Evolutionary conservation across 2,329 filamentous ascomycete species (phyloP).

Genomic region (Sclerotinia trifoliorum): DNA sequence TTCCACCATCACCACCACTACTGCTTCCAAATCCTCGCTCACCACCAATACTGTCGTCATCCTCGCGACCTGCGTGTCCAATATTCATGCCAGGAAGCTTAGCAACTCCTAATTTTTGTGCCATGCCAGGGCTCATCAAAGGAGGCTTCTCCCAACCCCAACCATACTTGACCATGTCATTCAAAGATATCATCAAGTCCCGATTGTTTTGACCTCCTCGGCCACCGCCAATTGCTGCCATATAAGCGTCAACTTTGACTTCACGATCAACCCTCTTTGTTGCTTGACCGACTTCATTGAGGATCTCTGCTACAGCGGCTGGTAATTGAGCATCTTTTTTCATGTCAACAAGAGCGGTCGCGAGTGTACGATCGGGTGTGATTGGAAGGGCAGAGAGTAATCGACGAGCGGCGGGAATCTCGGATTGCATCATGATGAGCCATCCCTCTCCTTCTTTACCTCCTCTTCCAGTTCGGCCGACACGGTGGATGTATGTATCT

Average conservation of each 20-base stretch:
- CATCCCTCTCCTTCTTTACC: conserved; percentile 67
- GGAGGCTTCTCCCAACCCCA: conserved; percentile 41
- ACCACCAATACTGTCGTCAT: conserved; percentile 23
- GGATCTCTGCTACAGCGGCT: conserved; percentile 32
- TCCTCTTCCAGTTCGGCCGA: conserved; percentile 74
- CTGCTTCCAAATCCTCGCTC: conserved; percentile 10
- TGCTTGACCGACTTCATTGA: conserved; percentile 35
- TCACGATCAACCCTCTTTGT: conserved; percentile 35
- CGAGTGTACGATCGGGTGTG: conserved; percentile 31
- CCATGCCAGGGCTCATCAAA: conserved; percentile 26
- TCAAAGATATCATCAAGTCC: conserved; percentile 24
- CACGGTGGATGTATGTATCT: conserved; percentile 73
- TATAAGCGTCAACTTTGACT: conserved; percentile 35
- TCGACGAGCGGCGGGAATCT: conserved; percentile 29
- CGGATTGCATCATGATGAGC: conserved; percentile 33
- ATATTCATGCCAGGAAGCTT: conserved; percentile 32
- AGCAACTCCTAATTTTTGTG: conserved; percentile 32
- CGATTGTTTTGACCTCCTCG: neutral
- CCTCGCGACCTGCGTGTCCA: conserved; percentile 12
- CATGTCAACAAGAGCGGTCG: conserved; percentile 38
- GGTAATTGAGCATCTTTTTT: conserved; percentile 40
- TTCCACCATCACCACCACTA: conserved; percentile 1
- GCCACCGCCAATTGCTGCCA: conserved; percentile 27
- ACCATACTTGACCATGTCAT: conserved; percentile 38
- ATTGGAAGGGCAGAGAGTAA: conserved; percentile 38